A percentile compares a stretch with the other conserved stretches of the same genome.
Conservation (phyloP, 148 eudicot species). For the Persicaria maculosa region DNA sequence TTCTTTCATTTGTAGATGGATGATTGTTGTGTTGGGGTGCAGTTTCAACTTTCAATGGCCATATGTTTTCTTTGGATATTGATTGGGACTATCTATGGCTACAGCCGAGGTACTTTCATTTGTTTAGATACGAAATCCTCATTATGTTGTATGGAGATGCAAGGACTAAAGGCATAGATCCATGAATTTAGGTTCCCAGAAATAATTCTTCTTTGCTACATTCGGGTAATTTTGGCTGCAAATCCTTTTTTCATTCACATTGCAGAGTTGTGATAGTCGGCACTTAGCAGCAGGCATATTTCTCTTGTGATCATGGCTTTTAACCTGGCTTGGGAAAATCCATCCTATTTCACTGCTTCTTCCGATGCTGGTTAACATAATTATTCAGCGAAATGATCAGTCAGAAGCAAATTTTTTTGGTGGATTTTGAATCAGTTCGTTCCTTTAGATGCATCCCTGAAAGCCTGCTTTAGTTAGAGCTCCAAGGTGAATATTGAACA, state of each 20-base stretch:
- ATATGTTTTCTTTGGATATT: conserved; percentile 1
- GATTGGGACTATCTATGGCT: conserved; percentile 5
- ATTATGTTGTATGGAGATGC: neutral
- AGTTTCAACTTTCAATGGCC: conserved; percentile 7
- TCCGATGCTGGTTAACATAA: neutral
- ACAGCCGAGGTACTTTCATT: conserved; percentile 7
- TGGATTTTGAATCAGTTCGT: neutral
- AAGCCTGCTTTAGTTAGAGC: no score
- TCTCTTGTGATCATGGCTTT: neutral
- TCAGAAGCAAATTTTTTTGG: neutral
- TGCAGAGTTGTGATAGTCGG: neutral
- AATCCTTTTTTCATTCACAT: neutral
- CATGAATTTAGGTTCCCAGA: neutral
- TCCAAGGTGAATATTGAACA: no score
- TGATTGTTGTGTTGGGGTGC: conserved; percentile 10
- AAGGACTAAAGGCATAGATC: conserved; percentile 2
- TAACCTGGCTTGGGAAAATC: neutral
- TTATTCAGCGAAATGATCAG: no score
- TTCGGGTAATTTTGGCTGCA: neutral
- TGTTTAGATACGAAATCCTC: neutral
- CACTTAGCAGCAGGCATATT: neutral
- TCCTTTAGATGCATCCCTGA: neutral
- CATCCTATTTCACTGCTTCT: neutral
- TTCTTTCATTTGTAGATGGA: conserved; percentile 10
- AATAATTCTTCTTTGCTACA: neutral